These are phyloP conservation scores for Botryotinia globosa DNA, from an alignment of 2,329 filamentous ascomycete species.

Conservation along the genomic window DNA sequence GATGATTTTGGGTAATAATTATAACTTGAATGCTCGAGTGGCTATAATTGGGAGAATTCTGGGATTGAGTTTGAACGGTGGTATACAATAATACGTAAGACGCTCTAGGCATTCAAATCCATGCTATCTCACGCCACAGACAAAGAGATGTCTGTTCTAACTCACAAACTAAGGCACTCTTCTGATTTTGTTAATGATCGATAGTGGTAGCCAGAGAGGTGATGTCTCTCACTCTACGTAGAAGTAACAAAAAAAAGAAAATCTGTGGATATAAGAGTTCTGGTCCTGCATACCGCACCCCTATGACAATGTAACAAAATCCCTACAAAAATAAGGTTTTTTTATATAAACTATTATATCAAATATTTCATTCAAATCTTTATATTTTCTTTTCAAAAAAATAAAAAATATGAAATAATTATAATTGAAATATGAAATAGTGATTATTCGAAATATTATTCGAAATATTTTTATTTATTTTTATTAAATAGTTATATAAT, in stretches of 20 bases:
- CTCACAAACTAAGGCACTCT: not conserved
- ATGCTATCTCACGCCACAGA: not conserved
- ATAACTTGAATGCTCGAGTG: not conserved
- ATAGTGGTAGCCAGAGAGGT: not conserved
- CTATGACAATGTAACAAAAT: too few species aligned
- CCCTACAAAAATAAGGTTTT: too few species aligned
- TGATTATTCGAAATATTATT: too few species aligned
- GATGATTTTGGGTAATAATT: not conserved
- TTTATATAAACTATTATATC: too few species aligned
- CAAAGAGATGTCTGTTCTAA: not conserved
- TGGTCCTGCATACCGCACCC: too few species aligned
- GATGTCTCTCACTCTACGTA: not conserved
- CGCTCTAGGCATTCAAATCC: not conserved
- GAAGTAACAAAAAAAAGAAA: not conserved
- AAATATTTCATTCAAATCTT: too few species aligned
- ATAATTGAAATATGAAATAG: too few species aligned
- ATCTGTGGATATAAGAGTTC: too few species aligned
- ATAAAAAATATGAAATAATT: too few species aligned
- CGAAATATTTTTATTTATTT: too few species aligned
- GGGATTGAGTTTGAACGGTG: not conserved
- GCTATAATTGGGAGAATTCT: not conserved
- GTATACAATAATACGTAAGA: not conserved
- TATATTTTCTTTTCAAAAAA: too few species aligned
- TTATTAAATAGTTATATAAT: too few species aligned
- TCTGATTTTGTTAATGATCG: not conserved